Conservation (phyloP, 257 asterid genomes). For the Pogostemon cablin region DNA sequence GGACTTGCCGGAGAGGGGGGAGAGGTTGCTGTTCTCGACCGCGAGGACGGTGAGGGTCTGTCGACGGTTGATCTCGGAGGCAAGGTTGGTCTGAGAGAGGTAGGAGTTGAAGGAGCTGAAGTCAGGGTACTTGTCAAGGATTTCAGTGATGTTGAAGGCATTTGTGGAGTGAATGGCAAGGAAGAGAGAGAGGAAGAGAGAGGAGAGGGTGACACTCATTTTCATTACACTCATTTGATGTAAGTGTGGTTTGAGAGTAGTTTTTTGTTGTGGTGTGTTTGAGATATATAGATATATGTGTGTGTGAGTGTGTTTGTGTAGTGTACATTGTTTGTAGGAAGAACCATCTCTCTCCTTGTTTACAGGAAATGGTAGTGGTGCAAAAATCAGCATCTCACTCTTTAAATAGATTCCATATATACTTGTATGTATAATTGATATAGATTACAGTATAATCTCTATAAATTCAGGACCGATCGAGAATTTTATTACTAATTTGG, state of each 20-base stretch:
- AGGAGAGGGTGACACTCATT: slow-evolving; percentile 37
- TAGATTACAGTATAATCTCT: too few species aligned
- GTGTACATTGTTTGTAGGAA: slow-evolving; percentile 33
- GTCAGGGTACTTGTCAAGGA: slow-evolving; percentile 45
- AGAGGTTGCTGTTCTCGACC: slow-evolving; percentile 46
- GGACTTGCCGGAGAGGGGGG: slow-evolving; percentile 41
- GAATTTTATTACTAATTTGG: too few species aligned
- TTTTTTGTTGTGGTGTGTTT: slow-evolving; percentile 6
- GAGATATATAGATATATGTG: not conserved
- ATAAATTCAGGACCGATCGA: too few species aligned
- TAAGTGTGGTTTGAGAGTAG: not conserved
- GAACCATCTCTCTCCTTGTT: slow-evolving; percentile 31
- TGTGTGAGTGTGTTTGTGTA: slow-evolving; percentile 13
- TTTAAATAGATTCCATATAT: slow-evolving; percentile 30
- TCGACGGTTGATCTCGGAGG: slow-evolving; percentile 46
- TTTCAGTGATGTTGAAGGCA: slow-evolving; percentile 58
- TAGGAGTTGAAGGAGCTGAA: slow-evolving; percentile 60
- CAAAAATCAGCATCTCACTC: slow-evolving; percentile 25
- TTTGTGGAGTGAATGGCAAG: slow-evolving; percentile 36
- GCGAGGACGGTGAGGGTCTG: slow-evolving; percentile 56
- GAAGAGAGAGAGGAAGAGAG: slow-evolving; percentile 42
- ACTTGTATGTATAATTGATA: not conserved
- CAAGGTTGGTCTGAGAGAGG: slow-evolving; percentile 55
- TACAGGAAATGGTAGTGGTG: slow-evolving; percentile 43
- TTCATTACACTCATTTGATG: not conserved